Evolutionary conservation across 139 green algal species (phyloP).

Genomic region (Raphidocelis subcapitata): DNA sequence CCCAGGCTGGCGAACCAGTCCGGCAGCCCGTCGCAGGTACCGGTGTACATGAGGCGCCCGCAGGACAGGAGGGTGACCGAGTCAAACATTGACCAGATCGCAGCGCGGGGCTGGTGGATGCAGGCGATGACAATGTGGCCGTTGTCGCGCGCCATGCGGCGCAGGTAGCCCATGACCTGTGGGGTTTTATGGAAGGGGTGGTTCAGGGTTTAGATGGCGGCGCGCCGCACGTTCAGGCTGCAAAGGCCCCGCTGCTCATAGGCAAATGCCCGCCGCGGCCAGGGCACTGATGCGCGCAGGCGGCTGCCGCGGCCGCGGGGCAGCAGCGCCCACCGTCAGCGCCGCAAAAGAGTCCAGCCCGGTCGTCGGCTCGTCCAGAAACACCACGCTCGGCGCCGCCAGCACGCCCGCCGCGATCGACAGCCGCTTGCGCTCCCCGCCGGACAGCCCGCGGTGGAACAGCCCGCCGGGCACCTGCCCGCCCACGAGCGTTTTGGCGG

Average conservation of each 20-base stretch:
- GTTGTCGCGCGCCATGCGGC: constrained; percentile 56
- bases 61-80: constrained; percentile 68
- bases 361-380: constrained; percentile 80
- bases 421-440: constrained; percentile 90
- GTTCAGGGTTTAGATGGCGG: no score
- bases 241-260: no score
- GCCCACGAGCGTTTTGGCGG: constrained; percentile 8
- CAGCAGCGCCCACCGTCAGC: constrained; percentile 42
- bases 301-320: no score
- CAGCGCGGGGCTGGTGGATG: constrained; percentile 80
- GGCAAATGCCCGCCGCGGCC: no score
- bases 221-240: no score
- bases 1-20: constrained; percentile 39
- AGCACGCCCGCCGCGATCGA: constrained; percentile 78
- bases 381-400: constrained; percentile 51
- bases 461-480: constrained; percentile 65
- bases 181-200: no score
- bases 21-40: constrained; percentile 32
- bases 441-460: constrained; percentile 61
- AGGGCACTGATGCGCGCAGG: no score
- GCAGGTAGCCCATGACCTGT: constrained; percentile 34
- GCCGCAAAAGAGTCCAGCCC: constrained; percentile 78
- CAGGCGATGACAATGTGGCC: constrained; percentile 69
- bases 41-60: constrained; percentile 40
- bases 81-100: constrained; percentile 86